phyloP scores from a whole-genome alignment of 1,284 basidiomycete genomes.

The Athelia psychrophila region DNA sequence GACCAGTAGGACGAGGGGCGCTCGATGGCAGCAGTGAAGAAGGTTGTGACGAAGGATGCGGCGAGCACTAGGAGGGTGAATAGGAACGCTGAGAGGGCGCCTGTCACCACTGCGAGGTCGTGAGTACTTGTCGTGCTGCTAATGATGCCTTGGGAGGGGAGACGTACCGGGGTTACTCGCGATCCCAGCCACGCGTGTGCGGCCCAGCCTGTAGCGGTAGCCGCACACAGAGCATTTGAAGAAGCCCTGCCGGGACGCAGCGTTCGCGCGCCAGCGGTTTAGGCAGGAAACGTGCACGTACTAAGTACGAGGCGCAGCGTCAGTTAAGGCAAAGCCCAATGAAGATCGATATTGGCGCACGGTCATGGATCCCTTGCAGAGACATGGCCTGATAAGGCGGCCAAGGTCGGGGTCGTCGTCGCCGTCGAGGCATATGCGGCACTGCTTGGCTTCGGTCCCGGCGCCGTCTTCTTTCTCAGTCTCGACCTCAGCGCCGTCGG shows the following conservation, averaged over 20 bases:
- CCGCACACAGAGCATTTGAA: slow-evolving; percentile 42
- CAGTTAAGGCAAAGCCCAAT: slow-evolving; percentile 6
- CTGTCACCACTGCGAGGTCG: slow-evolving; percentile 59
- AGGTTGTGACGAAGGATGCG: slow-evolving; percentile 70
- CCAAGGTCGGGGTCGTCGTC: slow-evolving; percentile 66
- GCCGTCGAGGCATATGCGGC: slow-evolving; percentile 76
- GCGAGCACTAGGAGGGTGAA: slow-evolving; percentile 67
- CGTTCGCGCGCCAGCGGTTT: slow-evolving; percentile 65
- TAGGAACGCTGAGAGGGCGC: slow-evolving; percentile 56
- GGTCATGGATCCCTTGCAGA: slow-evolving; percentile 77
- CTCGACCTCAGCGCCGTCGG: too few species aligned
- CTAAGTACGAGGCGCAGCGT: slow-evolving; percentile 39
- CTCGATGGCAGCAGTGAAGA: slow-evolving; percentile 55
- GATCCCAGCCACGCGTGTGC: slow-evolving; percentile 64
- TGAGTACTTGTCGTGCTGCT: slow-evolving; percentile 4
- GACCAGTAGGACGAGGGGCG: slow-evolving; percentile 26
- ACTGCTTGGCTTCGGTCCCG: slow-evolving; percentile 42
- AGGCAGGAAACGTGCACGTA: slow-evolving; percentile 77
- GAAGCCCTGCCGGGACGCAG: slow-evolving; percentile 46
- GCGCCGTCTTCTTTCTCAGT: too few species aligned
- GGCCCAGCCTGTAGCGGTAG: slow-evolving; percentile 70
- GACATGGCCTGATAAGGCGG: slow-evolving; percentile 71
- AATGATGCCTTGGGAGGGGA: neutral
- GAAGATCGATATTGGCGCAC: slow-evolving; percentile 47
- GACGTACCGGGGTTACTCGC: slow-evolving; percentile 68